Evolutionary conservation across 2,329 filamentous ascomycete species (phyloP).

Genomic region (Fonsecaea monophora): DNA sequence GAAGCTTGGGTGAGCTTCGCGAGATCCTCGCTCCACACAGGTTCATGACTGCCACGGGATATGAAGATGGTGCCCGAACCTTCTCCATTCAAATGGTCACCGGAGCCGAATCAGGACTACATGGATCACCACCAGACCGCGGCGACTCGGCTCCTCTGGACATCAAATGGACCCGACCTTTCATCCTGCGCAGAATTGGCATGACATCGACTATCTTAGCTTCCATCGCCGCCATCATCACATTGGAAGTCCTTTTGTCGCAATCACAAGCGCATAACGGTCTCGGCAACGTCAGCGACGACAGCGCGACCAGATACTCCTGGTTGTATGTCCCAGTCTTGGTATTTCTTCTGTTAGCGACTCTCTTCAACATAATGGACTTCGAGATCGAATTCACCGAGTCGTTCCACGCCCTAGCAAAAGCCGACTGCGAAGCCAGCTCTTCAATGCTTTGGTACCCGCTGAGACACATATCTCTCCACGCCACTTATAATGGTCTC

Average conservation of each 20-base stretch:
- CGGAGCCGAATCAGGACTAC: slow-evolving; percentile 1
- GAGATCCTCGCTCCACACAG: slow-evolving; percentile 20
- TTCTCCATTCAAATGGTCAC: slow-evolving; percentile 30
- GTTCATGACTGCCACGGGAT: slow-evolving; percentile 25
- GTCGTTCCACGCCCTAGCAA: slow-evolving; percentile 31
- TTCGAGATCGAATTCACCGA: slow-evolving; percentile 32
- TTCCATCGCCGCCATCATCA: slow-evolving; percentile 27
- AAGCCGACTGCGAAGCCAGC: slow-evolving; percentile 25
- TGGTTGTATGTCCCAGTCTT: slow-evolving; percentile 41
- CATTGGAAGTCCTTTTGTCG: slow-evolving; percentile 30
- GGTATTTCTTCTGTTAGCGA: slow-evolving; percentile 33
- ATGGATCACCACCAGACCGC: background rate
- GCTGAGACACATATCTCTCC: slow-evolving; percentile 24
- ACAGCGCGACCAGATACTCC: slow-evolving; percentile 30
- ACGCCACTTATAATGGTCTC: slow-evolving; percentile 30
- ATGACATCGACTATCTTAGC: slow-evolving; percentile 28
- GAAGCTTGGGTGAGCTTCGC: slow-evolving; percentile 20
- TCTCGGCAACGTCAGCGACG: slow-evolving; percentile 24
- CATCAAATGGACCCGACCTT: slow-evolving; percentile 30
- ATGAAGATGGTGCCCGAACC: slow-evolving; percentile 22
- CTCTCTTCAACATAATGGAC: slow-evolving; percentile 37
- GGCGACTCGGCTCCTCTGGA: slow-evolving; percentile 6
- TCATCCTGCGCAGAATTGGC: slow-evolving; percentile 30
- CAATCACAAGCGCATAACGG: slow-evolving; percentile 29
- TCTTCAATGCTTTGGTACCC: slow-evolving; percentile 36